Conservation (phyloP, 805 yeast genomes). For the Saturnispora kantuleensis region DNA sequence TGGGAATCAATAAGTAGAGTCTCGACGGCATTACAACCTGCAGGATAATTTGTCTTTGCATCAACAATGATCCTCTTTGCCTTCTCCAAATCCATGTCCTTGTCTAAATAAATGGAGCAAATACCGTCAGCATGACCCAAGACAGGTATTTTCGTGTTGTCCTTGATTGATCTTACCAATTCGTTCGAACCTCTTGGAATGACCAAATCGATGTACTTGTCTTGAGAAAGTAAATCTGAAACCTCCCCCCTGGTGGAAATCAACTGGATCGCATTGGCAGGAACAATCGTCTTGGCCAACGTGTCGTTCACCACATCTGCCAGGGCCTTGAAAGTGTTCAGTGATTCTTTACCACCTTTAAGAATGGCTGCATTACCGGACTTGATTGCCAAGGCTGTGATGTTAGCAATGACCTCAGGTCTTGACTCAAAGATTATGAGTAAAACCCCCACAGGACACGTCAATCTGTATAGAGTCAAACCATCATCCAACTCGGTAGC, state of each 20-base stretch:
- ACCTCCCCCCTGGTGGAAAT: slow-evolving; percentile 88
- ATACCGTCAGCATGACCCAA: slow-evolving; percentile 98
- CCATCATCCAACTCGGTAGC: slow-evolving; percentile 84
- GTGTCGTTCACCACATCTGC: slow-evolving; percentile 58
- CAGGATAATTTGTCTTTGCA: slow-evolving; percentile 92
- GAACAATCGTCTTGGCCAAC: slow-evolving; percentile 58
- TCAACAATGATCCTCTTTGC: slow-evolving; percentile 72
- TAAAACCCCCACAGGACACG: slow-evolving; percentile 92
- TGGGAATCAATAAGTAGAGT: slow-evolving; percentile 57
- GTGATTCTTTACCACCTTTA: slow-evolving; percentile 94
- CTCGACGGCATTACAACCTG: slow-evolving; percentile 98
- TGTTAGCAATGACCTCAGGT: slow-evolving; percentile 98
- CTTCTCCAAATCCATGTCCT: slow-evolving; percentile 65
- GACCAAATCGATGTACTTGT: slow-evolving; percentile 84
- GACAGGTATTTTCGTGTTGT: slow-evolving; percentile 88
- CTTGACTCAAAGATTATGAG: slow-evolving; percentile 91
- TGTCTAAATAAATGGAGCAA: slow-evolving; percentile 79
- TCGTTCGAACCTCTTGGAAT: slow-evolving; percentile 98
- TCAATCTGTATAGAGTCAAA: slow-evolving; percentile 68
- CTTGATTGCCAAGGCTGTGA: slow-evolving; percentile 89
- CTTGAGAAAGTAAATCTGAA: slow-evolving; percentile 72
- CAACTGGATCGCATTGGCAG: slow-evolving; percentile 72
- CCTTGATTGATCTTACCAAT: slow-evolving; percentile 77
- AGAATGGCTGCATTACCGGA: slow-evolving; percentile 95
- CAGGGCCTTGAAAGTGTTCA: slow-evolving; percentile 75